These are phyloP conservation scores for Yamadazyma triangularis DNA, from an alignment of 1,139 yeast genomes.

Conservation along the genomic window DNA sequence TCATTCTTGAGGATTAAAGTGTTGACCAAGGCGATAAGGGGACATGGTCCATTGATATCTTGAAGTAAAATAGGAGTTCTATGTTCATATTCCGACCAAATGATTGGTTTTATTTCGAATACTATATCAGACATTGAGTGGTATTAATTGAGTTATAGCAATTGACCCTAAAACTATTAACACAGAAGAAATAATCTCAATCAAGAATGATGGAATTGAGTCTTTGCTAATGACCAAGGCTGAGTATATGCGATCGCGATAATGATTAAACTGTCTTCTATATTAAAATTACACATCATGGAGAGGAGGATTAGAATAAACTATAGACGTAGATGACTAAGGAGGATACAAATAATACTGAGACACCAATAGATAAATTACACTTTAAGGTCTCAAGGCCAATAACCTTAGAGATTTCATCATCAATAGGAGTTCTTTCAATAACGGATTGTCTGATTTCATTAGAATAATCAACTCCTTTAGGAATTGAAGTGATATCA, in stretches of 20 bases:
- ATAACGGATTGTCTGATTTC: conserved; percentile 19
- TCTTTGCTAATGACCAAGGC: not conserved
- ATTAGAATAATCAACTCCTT: conserved; percentile 24
- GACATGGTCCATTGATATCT: conserved; percentile 85
- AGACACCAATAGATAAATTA: conserved; percentile 13
- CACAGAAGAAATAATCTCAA: too few species aligned
- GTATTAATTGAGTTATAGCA: too few species aligned
- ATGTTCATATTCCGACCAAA: conserved; percentile 31
- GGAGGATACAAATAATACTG: not conserved
- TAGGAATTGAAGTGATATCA: conserved; percentile 25
- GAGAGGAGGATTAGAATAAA: not conserved
- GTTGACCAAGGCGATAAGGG: conserved; percentile 76
- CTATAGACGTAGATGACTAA: conserved; percentile 1
- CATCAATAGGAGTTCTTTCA: conserved; percentile 21
- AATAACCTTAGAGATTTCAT: conserved; percentile 21
- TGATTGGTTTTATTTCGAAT: conserved; percentile 20
- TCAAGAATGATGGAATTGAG: too few species aligned
- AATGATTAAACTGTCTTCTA: too few species aligned
- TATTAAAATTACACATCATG: too few species aligned
- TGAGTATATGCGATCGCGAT: too few species aligned
- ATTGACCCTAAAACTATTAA: too few species aligned
- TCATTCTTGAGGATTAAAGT: conserved; percentile 53
- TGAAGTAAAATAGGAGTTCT: conserved; percentile 67
- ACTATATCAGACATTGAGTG: conserved; percentile 3
- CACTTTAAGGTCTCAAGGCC: conserved; percentile 24